These are phyloP conservation scores for Monosporozyma yasuniensis DNA, from an alignment of 805 yeast genomes.

Conservation along the genomic window DNA sequence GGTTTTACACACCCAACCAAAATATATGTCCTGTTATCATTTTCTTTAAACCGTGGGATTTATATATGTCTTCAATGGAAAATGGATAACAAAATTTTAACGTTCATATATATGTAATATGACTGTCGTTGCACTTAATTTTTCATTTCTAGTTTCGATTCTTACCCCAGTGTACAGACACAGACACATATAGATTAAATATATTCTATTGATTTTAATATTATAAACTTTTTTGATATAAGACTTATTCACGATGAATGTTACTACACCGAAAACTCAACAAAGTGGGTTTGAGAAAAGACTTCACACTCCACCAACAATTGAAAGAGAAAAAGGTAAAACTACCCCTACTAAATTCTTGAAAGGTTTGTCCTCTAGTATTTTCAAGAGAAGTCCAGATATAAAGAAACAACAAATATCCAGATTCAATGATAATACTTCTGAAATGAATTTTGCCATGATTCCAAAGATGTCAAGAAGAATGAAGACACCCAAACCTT, in stretches of 20 bases:
- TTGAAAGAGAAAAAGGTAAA: slow-evolving; percentile 13
- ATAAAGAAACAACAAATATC: slow-evolving; percentile 5
- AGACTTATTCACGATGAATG: neutral
- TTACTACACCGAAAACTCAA: slow-evolving; percentile 13
- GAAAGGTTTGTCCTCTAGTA: slow-evolving; percentile 22
- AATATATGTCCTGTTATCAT: neutral
- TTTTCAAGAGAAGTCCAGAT: slow-evolving; percentile 17
- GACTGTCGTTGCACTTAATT: neutral
- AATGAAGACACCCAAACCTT: slow-evolving; percentile 16
- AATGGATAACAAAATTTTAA: neutral
- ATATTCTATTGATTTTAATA: neutral
- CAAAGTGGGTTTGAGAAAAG: slow-evolving; percentile 10
- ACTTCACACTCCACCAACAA: slow-evolving; percentile 30
- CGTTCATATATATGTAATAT: neutral
- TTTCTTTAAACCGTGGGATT: neutral
- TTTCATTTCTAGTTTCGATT: neutral
- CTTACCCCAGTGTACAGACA: neutral
- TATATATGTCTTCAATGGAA: neutral
- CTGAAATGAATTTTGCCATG: slow-evolving; percentile 3
- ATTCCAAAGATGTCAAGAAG: slow-evolving; percentile 10
- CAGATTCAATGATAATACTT: neutral
- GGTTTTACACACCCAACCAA: neutral
- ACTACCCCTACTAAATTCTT: slow-evolving; percentile 17
- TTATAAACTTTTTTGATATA: neutral
- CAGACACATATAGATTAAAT: neutral